Conservation (phyloP, 78 protist species). For the Cavenderia fasciculata region DNA sequence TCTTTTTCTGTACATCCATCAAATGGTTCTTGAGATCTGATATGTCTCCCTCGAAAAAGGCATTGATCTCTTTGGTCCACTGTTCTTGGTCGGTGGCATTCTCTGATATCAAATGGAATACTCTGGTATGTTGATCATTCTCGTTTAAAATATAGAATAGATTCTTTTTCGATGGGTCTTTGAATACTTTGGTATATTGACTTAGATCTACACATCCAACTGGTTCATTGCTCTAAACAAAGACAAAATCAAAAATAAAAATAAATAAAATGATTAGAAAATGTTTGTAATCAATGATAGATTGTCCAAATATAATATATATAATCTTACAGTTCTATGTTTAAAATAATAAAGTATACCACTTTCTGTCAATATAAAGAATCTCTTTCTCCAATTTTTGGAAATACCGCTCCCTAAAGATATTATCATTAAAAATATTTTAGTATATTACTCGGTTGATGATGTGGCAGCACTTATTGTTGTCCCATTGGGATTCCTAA, state of each 20-base stretch:
- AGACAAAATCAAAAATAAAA: neutral
- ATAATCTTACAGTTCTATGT: slow-evolving; percentile 41
- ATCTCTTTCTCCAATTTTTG: slow-evolving; percentile 66
- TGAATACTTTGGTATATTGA: slow-evolving; percentile 43
- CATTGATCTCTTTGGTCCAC: slow-evolving; percentile 34
- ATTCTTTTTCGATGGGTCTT: slow-evolving; percentile 46
- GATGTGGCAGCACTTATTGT: neutral
- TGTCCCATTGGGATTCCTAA: neutral
- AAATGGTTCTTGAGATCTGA: slow-evolving; percentile 47
- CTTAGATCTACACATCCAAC: slow-evolving; percentile 28
- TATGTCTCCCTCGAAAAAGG: slow-evolving; percentile 56
- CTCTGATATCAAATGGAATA: slow-evolving; percentile 57
- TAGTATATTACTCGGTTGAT: too few relatives aligned
- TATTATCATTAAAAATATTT: too few relatives aligned
- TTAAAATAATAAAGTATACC: slow-evolving; percentile 60
- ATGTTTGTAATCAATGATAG: neutral
- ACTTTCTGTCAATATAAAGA: slow-evolving; percentile 14
- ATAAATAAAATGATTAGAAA: neutral
- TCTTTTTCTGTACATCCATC: neutral
- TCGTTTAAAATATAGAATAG: slow-evolving; percentile 35
- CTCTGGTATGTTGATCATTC: slow-evolving; percentile 16
- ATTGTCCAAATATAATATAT: neutral
- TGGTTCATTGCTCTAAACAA: slow-evolving; percentile 14
- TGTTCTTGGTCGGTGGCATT: slow-evolving; percentile 9
- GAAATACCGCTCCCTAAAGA: slow-evolving; percentile 42